Evolutionary conservation across 2,329 filamentous ascomycete species (phyloP).

Genomic region (Ophioceras dolichostomum): DNA sequence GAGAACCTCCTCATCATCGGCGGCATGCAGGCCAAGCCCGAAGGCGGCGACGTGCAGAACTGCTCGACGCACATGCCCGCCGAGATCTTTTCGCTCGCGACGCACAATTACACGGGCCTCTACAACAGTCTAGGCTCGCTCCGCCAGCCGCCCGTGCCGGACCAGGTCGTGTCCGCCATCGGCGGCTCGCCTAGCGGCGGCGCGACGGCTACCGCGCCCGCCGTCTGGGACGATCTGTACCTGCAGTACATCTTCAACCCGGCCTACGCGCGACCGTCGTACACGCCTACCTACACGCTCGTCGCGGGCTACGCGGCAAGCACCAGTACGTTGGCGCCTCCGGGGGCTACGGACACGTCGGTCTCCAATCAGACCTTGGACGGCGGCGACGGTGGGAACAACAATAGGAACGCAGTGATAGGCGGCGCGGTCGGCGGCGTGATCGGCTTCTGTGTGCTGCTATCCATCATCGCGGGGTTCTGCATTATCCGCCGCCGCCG

Average conservation of each 20-base stretch:
- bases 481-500: background rate
- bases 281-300: slow-evolving; percentile 12
- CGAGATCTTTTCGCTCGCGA: slow-evolving; percentile 9
- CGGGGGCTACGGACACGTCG: too few relatives aligned
- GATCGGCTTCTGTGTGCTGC: background rate
- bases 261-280: slow-evolving; percentile 7
- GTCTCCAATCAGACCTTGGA: too few relatives aligned
- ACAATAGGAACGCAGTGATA: background rate
- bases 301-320: slow-evolving; percentile 1
- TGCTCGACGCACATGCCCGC: slow-evolving; percentile 11
- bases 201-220: slow-evolving; percentile 13
- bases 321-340: too few relatives aligned
- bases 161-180: slow-evolving; percentile 33
- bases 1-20: slow-evolving; percentile 8
- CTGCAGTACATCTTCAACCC: slow-evolving; percentile 14
- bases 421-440: slow-evolving; percentile 1
- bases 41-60: slow-evolving; percentile 4
- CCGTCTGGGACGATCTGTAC: slow-evolving; percentile 11
- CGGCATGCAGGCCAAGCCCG: slow-evolving; percentile 7
- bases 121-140: slow-evolving; percentile 13
- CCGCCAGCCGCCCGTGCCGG: slow-evolving; percentile 24
- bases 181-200: slow-evolving; percentile 23
- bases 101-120: slow-evolving; percentile 14
- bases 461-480: background rate
- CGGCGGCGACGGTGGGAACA: background rate